Percentiles rank a stretch among this genome's conserved stretches.
phyloP scores from a whole-genome alignment of 2,329 filamentous ascomycete species.

The Ambrosiella xylebori region DNA sequence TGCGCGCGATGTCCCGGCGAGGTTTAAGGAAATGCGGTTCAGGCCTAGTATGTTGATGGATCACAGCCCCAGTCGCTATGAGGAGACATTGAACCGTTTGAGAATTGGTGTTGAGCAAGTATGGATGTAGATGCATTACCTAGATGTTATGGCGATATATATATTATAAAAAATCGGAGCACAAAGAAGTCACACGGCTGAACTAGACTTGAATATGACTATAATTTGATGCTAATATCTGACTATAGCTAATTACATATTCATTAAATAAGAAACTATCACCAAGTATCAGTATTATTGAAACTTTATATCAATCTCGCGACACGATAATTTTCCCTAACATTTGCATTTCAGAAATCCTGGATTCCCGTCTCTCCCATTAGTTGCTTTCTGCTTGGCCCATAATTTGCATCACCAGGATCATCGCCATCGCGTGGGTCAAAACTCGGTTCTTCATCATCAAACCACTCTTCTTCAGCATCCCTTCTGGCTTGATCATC shows the following conservation, averaged over 20 bases:
- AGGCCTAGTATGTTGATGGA: constrained; percentile 58
- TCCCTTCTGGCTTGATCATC: constrained; percentile 41
- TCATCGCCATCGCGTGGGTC: constrained; percentile 26
- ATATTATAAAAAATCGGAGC: background rate
- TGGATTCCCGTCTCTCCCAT: constrained; percentile 53
- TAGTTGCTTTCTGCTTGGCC: constrained; percentile 11
- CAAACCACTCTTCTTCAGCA: constrained; percentile 60
- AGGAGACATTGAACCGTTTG: constrained; percentile 48
- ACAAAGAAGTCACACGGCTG: too few relatives aligned
- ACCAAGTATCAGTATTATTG: background rate
- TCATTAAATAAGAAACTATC: background rate
- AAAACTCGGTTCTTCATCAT: constrained; percentile 58
- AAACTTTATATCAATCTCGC: background rate
- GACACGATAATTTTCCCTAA: background rate
- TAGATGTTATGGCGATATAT: background rate
- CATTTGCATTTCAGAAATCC: constrained; percentile 39
- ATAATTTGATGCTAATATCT: too few relatives aligned
- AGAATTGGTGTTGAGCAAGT: constrained; percentile 27
- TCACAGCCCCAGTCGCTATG: constrained; percentile 59
- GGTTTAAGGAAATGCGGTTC: constrained; percentile 55
- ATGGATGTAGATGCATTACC: constrained; percentile 5
- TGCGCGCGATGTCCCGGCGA: constrained; percentile 50
- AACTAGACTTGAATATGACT: too few relatives aligned
- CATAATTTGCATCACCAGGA: constrained; percentile 9
- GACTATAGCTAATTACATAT: background rate